Evolutionary conservation across 768 basidiomycete species (phyloP).

Genomic region (Mycena albidolilacea): DNA sequence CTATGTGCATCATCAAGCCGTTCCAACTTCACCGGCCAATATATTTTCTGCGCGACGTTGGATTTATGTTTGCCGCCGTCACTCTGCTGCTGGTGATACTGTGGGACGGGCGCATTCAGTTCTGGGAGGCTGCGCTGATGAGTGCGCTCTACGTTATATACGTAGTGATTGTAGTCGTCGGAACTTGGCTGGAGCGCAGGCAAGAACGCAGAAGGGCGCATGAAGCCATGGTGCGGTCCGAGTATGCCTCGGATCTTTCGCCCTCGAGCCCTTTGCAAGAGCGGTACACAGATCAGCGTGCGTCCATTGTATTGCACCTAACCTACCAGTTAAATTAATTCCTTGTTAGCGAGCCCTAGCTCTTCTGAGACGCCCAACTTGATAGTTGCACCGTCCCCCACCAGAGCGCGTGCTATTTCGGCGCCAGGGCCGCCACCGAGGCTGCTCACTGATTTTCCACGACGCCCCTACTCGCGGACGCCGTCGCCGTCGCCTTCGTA

Average conservation of each 20-base stretch:
- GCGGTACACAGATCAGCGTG: constrained; percentile 78
- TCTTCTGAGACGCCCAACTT: constrained; percentile 42
- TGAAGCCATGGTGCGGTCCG: constrained; percentile 70
- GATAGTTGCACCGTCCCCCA: constrained; percentile 49
- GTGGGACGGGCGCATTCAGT: constrained; percentile 78
- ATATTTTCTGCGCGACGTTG: constrained; percentile 90
- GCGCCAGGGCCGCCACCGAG: constrained; percentile 41
- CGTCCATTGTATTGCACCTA: constrained; percentile 41
- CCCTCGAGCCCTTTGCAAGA: constrained; percentile 54
- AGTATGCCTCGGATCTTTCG: constrained; percentile 65
- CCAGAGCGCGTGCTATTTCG: constrained; percentile 50
- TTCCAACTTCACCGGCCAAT: constrained; percentile 86
- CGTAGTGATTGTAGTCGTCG: constrained; percentile 80
- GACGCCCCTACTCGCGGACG: constrained; percentile 61
- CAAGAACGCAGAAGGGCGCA: constrained; percentile 60
- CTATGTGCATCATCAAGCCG: constrained; percentile 97
- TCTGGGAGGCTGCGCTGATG: constrained; percentile 82
- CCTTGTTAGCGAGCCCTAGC: constrained; percentile 35
- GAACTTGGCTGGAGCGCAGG: constrained; percentile 82
- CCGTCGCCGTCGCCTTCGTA: constrained; percentile 63
- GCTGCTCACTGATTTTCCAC: constrained; percentile 54
- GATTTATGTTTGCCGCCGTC: constrained; percentile 93
- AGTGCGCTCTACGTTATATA: constrained; percentile 84
- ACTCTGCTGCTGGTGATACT: constrained; percentile 82
- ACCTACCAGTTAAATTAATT: constrained; percentile 22